Evolutionary conservation across 2,329 filamentous ascomycete genomes (phyloP).

Genomic region (Daldinia sp.): DNA sequence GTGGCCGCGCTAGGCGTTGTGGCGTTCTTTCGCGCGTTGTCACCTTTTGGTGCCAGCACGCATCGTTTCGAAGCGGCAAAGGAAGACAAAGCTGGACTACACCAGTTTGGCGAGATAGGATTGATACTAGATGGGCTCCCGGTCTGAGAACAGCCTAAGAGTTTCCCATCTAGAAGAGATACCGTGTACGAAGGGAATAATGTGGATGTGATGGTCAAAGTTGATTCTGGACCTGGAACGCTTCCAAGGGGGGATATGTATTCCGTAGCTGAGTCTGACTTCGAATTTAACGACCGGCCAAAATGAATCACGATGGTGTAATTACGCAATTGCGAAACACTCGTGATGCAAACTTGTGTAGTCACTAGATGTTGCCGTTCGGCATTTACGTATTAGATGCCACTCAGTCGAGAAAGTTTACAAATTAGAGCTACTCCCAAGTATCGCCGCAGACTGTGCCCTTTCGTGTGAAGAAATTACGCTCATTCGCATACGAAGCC

Average conservation of each 20-base stretch:
- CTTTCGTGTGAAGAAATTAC: background rate
- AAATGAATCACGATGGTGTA: background rate
- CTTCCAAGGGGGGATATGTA: slow-evolving; percentile 9
- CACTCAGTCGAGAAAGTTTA: background rate
- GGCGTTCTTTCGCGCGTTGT: slow-evolving; percentile 52
- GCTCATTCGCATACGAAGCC: background rate
- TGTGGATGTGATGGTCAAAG: slow-evolving; percentile 24
- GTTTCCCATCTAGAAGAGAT: slow-evolving; percentile 16
- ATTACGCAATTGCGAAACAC: background rate
- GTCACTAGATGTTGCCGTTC: background rate
- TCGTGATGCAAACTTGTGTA: slow-evolving; percentile 1
- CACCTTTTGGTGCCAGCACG: slow-evolving; percentile 55
- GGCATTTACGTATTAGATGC: slow-evolving; percentile 16
- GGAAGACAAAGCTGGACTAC: slow-evolving; percentile 43
- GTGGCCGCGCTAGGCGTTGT: slow-evolving; percentile 49
- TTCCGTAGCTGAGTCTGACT: slow-evolving; percentile 9
- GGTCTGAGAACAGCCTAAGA: slow-evolving; percentile 25
- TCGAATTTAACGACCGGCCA: slow-evolving; percentile 1
- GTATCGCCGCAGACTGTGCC: background rate
- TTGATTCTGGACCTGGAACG: background rate
- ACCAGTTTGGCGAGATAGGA: slow-evolving; percentile 58
- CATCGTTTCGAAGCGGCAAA: slow-evolving; percentile 54
- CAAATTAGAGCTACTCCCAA: background rate
- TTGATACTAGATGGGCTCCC: slow-evolving; percentile 51
- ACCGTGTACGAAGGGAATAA: slow-evolving; percentile 20